Base-by-base conservation (phyloP, 805 yeast genomes). In the Candida sonorensis region DNA sequence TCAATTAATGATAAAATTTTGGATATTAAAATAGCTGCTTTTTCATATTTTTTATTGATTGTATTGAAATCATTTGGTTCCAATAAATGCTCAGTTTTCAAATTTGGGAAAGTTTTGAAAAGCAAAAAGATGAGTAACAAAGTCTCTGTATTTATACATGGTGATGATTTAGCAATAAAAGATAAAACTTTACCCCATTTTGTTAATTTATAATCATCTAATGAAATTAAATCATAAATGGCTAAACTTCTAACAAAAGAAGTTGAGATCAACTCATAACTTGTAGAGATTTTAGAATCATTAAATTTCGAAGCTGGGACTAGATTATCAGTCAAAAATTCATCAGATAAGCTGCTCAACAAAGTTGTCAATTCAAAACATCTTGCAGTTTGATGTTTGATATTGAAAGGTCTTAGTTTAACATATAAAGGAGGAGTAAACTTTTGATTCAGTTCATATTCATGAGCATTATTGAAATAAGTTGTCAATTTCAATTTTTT, bases 401-500 rank as follows among this genome's bases (percentile, higher is more conserved):
- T 48, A 6, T 51, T 23, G 51, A 57, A 44, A 35, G 57, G 44
- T 47, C 62, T 36, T 10, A 67, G 47, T 40, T 57, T 57, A 32
- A 61, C 60, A 39, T 64, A 75, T 2, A 72, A 48, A 1, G 82
- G 66, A 7, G 83, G 81, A 4, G 67, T 58, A 28, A 69, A 46
- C 44, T 80, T 67, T 43, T 72, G 77, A 13, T 66, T 67, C 18
- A 81, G 51, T 32, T 66, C 67, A 16, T 38, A 46, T 10, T 37
- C 40, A n/a, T 38, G 37, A 2, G 46, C 30, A n/a, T 46, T 47
- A 17, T 39, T 45, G 35, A 42, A 50, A 27, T 47, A 46, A 7
- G 59, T 61, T 51, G 41, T 75, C 67, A 59, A 71, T 27, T 66
- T 60, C 23, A 84, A 66, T 35, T 69, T 75, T 50, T 80, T 82